Base-by-base conservation (phyloP, 805 yeast genomes). In the Ogataea naganishii region DNA sequence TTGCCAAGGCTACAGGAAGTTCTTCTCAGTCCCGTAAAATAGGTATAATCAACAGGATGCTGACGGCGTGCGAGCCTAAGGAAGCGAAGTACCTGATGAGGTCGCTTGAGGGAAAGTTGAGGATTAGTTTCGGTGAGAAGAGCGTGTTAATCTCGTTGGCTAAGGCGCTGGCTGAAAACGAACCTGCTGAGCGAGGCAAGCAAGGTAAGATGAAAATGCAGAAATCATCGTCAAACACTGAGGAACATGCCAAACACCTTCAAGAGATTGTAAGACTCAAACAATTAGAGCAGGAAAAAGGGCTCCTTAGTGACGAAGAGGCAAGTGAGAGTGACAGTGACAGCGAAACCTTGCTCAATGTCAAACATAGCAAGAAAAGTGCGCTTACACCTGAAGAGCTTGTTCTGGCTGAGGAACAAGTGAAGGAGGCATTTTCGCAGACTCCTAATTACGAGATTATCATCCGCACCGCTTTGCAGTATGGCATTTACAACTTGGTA, bases 61-160 rank as follows among this genome's bases (percentile, higher is more conserved):
- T 92, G 29, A 80, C 95, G 0, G 81, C 94, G 1, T 83, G 96
- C 47, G 75, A 77, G 38, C 82, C 83, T 6, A 64, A 71, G 23
- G 98, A 92, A 54, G 95, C 97, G 10, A 92, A 89, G 50, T 92
- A 76, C 47, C 62, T 92, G 37, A 81, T 92, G 37, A 69, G 98
- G 41, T 82, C 95, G 5, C 56, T 92, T 33, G 97, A 92, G 51
- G 95, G 97, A 1, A 92, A 89, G 43, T 60, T 92, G 38, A 68
- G 98, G 41, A 92, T 92, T 36, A 95, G 95, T 4, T 67, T 89
- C 40, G 97, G 96, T 0, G 97, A 89, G 43, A 89, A 89, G 49
- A 80, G 95, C 0, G 95, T 92, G 0, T 62, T 89, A 26, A 72
- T 80, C 2, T 79, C 94, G 0, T 59, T 92, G 26, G 81, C 96